These are phyloP conservation scores for Helminthosporium solani DNA, from an alignment of 2,329 filamentous ascomycete genomes.

Conservation along the genomic window DNA sequence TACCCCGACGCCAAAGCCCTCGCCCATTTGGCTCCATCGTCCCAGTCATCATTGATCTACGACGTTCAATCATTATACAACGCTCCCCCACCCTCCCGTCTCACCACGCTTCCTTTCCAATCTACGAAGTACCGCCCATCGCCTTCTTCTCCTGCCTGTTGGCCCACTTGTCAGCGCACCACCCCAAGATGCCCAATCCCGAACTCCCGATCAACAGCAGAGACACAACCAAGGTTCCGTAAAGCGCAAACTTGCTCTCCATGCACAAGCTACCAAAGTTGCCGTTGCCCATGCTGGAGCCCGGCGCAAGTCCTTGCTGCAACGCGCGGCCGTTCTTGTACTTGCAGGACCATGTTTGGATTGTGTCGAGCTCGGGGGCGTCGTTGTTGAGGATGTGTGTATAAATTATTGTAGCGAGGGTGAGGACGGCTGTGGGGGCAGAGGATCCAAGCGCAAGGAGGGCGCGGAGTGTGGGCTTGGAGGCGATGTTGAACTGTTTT, in stretches of 20 bases:
- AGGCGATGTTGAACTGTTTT: conserved; percentile 34
- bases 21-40: not conserved
- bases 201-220: conserved; percentile 40
- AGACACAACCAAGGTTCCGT: conserved; percentile 45
- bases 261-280: conserved; percentile 44
- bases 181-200: conserved; percentile 35
- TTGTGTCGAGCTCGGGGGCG: conserved; percentile 37
- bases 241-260: conserved; percentile 49
- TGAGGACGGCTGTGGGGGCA: conserved; percentile 41
- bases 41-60: not conserved
- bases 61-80: not conserved
- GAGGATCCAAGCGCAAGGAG: conserved; percentile 40
- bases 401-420: conserved; percentile 46
- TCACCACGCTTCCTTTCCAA: not conserved
- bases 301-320: conserved; percentile 23
- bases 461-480: conserved; percentile 42
- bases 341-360: conserved; percentile 45
- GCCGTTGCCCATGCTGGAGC: conserved; percentile 34
- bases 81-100: not conserved
- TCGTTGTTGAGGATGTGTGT: conserved; percentile 40
- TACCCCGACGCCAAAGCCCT: not conserved
- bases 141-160: conserved; percentile 36
- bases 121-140: conserved; percentile 21
- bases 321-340: conserved; percentile 32
- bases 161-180: conserved; percentile 42